Percentiles rank a stretch among this genome's conserved stretches.
These are phyloP conservation scores for Boletus reticuloceps DNA, from an alignment of 768 basidiomycete species.

Conservation along the genomic window DNA sequence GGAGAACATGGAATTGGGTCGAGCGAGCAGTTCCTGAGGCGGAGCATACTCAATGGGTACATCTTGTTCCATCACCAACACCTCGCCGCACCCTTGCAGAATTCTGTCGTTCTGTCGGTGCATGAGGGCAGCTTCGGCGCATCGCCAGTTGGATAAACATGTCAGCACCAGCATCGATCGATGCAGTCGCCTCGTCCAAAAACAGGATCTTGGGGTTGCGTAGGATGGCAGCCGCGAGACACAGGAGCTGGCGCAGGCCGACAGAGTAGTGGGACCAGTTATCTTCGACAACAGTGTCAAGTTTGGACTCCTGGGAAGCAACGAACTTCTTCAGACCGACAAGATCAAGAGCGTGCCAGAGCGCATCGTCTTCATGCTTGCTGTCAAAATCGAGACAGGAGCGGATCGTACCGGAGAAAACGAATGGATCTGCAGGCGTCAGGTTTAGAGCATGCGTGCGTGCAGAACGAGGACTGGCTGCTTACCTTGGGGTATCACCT, in stretches of 20 bases:
- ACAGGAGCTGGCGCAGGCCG: conserved; percentile 86
- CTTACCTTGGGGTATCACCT: conserved; percentile 31
- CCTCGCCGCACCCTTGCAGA: conserved; percentile 29
- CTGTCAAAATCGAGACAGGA: conserved; percentile 27
- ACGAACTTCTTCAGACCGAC: conserved; percentile 59
- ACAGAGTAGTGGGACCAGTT: conserved; percentile 81
- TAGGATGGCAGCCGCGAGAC: conserved; percentile 39
- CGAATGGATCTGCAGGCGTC: conserved; percentile 25
- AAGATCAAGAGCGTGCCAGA: conserved; percentile 44
- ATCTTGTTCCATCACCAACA: conserved; percentile 39
- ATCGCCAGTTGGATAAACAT: conserved; percentile 56
- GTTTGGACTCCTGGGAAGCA: conserved; percentile 74
- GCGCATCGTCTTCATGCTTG: conserved; percentile 19
- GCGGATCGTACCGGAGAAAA: conserved; percentile 32
- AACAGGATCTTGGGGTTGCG: conserved; percentile 31
- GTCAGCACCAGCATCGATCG: conserved; percentile 81
- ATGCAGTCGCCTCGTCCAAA: conserved; percentile 44
- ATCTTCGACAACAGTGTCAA: conserved; percentile 72
- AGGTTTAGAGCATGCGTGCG: neutral
- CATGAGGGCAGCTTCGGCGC: conserved; percentile 30
- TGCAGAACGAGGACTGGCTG: neutral
- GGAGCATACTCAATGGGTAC: conserved; percentile 28
- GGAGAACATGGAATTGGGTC: neutral
- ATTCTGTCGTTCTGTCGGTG: conserved; percentile 30
- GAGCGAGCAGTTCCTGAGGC: conserved; percentile 20